Conservation (phyloP, 352 stramenopile genomes). For the Phytopythium boreale region DNA sequence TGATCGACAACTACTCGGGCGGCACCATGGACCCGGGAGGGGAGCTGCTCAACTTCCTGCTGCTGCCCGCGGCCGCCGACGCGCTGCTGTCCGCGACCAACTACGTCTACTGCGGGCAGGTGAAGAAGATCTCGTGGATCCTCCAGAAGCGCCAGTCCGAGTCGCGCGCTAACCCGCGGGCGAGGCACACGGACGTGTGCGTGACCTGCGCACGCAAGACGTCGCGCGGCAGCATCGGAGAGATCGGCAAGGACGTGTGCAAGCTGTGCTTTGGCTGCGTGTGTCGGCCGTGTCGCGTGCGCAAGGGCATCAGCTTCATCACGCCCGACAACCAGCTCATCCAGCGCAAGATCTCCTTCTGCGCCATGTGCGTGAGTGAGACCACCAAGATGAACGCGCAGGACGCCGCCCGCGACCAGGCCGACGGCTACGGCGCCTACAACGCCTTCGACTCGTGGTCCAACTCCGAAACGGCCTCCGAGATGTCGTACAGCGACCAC, state of each 20-base stretch:
- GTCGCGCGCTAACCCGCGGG: slow-evolving; percentile 15
- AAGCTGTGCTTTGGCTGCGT: slow-evolving; percentile 2
- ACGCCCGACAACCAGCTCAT: slow-evolving; percentile 10
- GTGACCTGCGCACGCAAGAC: slow-evolving; percentile 21
- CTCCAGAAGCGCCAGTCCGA: slow-evolving; percentile 18
- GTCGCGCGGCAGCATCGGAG: slow-evolving; percentile 12
- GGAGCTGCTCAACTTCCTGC: slow-evolving; percentile 24
- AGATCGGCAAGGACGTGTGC: slow-evolving; percentile 13
- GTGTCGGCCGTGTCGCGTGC: slow-evolving; percentile 4
- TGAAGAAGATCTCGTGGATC: slow-evolving; percentile 35
- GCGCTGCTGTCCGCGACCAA: slow-evolving; percentile 22
- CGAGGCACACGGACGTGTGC: slow-evolving; percentile 17
- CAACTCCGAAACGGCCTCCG: slow-evolving; percentile 15
- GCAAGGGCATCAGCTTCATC: slow-evolving; percentile 10
- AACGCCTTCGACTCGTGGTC: slow-evolving; percentile 16
- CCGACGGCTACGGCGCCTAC: not conserved
- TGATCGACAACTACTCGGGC: slow-evolving; percentile 40
- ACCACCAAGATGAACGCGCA: slow-evolving; percentile 14
- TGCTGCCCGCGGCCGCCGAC: slow-evolving; percentile 20
- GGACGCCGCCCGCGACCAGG: slow-evolving; percentile 7
- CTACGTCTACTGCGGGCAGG: slow-evolving; percentile 35
- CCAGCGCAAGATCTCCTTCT: slow-evolving; percentile 19
- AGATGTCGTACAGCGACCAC: slow-evolving; percentile 2
- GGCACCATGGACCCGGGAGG: slow-evolving; percentile 25
- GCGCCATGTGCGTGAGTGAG: slow-evolving; percentile 19